Base-by-base conservation (phyloP, 768 basidiomycete species). In the Candolleomyces aberdarensis region DNA sequence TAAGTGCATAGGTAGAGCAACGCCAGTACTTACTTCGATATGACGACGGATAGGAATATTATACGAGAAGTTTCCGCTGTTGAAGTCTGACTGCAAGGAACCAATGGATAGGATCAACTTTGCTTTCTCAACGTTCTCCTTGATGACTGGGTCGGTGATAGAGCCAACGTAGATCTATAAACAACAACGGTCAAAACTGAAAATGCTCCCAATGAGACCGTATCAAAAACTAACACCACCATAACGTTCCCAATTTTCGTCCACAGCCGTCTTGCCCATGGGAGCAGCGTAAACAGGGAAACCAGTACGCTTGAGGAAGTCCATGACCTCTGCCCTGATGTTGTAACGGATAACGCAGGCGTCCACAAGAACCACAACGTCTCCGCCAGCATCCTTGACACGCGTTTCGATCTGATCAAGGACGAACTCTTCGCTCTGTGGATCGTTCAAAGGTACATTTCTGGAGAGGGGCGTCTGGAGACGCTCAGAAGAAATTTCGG, bases 21-120 rank as follows among this genome's bases (percentile, higher is more conserved):
- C 17, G 2, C 3, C 17, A 20, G 8, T 22, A 60, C 65, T 14
- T 64, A 88, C 89, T 79, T 91, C 91, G 63, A 92, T 76, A 14
- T 84, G 85, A 44, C 78, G 79, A 11, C 72, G 71, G 0, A 77
- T 77, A 5, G 87, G 85, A 50, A 89, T 86, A 54, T 82, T 83
- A 67, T 91, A 92, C 0, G 89, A 88, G 73, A 93, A 94, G 71
- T 89, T 89, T 36, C 92, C 94, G 1, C 91, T 92, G 72, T 96
- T 96, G 78, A 92, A 94, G 71, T 96, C 93, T 50, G 83, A 85
- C 69, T 83, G 84, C 54, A 92, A 75, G 0, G 76, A 73, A 4
- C 92, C 91, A 60, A 96, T 76, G 13, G 89, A 89, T 13, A 96
- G 68, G 55, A 92, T 85, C 47, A 95, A 76, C 64, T 87, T 89